Conservation (phyloP, 768 basidiomycete genomes). For the Boletus patriciae region DNA sequence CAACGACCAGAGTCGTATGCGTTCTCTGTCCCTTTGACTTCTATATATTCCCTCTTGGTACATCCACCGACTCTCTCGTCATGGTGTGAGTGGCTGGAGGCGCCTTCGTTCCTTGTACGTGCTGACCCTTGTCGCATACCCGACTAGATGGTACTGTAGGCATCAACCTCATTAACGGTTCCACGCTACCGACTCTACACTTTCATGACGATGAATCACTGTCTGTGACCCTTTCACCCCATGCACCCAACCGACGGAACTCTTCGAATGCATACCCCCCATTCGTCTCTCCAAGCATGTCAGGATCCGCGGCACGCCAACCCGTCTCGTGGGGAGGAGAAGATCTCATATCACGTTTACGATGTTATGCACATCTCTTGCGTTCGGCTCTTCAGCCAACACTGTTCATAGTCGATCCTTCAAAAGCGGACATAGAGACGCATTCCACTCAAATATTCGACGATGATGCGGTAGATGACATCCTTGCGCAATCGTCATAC, state of each 20-base stretch:
- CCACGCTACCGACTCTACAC: conserved; percentile 84
- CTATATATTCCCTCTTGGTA: conserved; percentile 86
- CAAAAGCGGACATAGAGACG: conserved; percentile 86
- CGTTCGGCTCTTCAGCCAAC: conserved; percentile 84
- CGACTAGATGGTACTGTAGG: conserved; percentile 78
- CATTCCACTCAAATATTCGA: conserved; percentile 84
- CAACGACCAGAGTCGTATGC: conserved; percentile 89
- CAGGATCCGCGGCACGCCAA: conserved; percentile 40
- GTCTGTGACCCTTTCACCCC: conserved; percentile 59
- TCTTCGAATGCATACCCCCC: conserved; percentile 61
- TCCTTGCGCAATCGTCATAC: conserved; percentile 76
- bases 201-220: conserved; percentile 97
- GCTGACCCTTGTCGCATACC: background rate
- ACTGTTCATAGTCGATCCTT: conserved; percentile 90
- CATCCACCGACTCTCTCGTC: conserved; percentile 82
- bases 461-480: conserved; percentile 86
- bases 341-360: conserved; percentile 74
- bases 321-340: conserved; percentile 83
- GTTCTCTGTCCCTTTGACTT: conserved; percentile 89
- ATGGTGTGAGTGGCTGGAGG: conserved; percentile 59
- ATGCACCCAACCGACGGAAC: conserved; percentile 32
- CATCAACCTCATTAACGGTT: conserved; percentile 83
- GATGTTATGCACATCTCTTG: conserved; percentile 75
- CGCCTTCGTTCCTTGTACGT: background rate
- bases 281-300: conserved; percentile 50